These are phyloP conservation scores for Neostapfia colusana DNA, from an alignment of 176 grass and related monocot genomes.

Conservation along the genomic window DNA sequence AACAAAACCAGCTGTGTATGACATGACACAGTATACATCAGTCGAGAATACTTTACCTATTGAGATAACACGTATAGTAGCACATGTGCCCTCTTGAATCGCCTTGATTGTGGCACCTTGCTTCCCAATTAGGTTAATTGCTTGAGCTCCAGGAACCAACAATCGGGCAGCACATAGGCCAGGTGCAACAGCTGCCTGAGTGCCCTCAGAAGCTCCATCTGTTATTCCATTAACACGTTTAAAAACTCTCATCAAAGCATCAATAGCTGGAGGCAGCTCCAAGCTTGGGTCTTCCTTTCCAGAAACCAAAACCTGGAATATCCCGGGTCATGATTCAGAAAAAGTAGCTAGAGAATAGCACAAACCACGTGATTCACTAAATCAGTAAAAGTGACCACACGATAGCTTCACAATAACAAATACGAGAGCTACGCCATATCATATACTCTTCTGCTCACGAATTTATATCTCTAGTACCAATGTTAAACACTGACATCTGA, in stretches of 20 bases:
- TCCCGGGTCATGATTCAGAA: neutral
- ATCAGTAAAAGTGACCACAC: neutral
- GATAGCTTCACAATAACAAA: neutral
- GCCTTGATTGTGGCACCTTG: slow-evolving; percentile 86
- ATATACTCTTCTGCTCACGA: neutral
- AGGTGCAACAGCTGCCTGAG: slow-evolving; percentile 40
- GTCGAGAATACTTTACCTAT: slow-evolving; percentile 53
- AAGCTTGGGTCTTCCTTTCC: slow-evolving; percentile 82
- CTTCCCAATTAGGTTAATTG: slow-evolving; percentile 96
- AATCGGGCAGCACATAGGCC: slow-evolving; percentile 65
- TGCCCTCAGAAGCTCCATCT: slow-evolving; percentile 57
- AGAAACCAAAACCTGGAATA: slow-evolving; percentile 85
- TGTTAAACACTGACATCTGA: neutral
- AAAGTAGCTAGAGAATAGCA: slow-evolving; percentile 13
- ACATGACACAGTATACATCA: slow-evolving; percentile 31
- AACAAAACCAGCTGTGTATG: neutral
- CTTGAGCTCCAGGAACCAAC: slow-evolving; percentile 85
- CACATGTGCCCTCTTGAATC: slow-evolving; percentile 79
- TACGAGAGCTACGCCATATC: neutral
- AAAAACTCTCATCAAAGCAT: slow-evolving; percentile 88
- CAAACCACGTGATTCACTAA: neutral
- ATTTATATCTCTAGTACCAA: neutral
- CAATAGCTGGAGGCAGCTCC: slow-evolving; percentile 78
- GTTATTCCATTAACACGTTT: slow-evolving; percentile 78
- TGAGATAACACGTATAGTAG: slow-evolving; percentile 71